phyloP scores from a whole-genome alignment of 2,329 filamentous ascomycete genomes.

The Chalaropsis thielavioides region DNA sequence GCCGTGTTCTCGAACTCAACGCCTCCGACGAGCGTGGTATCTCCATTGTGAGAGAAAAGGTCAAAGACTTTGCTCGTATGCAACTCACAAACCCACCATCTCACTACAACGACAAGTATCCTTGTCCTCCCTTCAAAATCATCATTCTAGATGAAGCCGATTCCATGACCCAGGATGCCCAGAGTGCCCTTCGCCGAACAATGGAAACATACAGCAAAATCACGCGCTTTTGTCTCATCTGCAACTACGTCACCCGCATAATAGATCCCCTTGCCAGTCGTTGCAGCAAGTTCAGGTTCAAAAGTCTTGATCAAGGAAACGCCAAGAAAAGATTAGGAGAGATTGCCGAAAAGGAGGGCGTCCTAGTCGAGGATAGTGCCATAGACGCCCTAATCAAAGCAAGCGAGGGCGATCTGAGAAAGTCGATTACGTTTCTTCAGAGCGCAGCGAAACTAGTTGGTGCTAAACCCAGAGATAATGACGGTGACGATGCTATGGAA shows the following conservation, averaged over 20 bases:
- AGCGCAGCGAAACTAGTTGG: constrained; percentile 82
- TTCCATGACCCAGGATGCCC: constrained; percentile 97
- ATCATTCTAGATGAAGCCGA: constrained; percentile 97
- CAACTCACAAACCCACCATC: constrained; percentile 73
- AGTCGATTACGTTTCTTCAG: constrained; percentile 92
- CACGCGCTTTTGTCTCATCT: constrained; percentile 92
- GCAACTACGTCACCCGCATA: constrained; percentile 96
- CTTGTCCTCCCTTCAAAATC: constrained; percentile 96
- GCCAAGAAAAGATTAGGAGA: constrained; percentile 64
- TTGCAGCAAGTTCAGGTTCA: constrained; percentile 96
- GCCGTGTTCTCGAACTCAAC: constrained; percentile 95
- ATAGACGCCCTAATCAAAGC: constrained; percentile 72
- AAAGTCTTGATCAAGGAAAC: constrained; percentile 78
- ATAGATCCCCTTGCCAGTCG: constrained; percentile 89
- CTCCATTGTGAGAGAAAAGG: constrained; percentile 89
- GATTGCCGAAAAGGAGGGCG: constrained; percentile 67
- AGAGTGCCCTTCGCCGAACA: constrained; percentile 78
- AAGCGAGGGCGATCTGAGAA: constrained; percentile 85
- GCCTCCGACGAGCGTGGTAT: constrained; percentile 98
- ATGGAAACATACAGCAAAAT: constrained; percentile 98
- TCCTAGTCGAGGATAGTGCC: constrained; percentile 62
- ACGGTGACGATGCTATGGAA: constrained; percentile 49
- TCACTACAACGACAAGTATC: constrained; percentile 56
- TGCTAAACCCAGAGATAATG: constrained; percentile 37
- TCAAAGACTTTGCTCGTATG: constrained; percentile 95